Evolutionary conservation across 2,329 filamentous ascomycete species (phyloP), one percentile per base, ranked within the genome.

Genomic region (Xylaria sp.): DNA sequence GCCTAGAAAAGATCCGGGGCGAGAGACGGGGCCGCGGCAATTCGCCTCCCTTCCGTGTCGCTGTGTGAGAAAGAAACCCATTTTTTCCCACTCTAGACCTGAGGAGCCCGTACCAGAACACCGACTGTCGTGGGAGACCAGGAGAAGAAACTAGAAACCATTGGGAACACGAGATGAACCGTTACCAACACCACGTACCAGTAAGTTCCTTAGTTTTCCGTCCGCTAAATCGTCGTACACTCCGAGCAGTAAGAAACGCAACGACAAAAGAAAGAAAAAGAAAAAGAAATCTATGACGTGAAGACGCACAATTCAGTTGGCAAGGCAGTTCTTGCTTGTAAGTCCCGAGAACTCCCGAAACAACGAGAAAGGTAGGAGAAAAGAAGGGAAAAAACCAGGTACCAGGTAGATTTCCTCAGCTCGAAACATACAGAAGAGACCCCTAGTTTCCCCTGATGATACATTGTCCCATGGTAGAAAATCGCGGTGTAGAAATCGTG

Each of bases 291-390:
- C 55, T 51, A 52, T 54, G 45, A 48, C 44, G 46, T 49, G 42
- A 53, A 45, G 48, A 48, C 55, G 52, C 52, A 34, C 52, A 40
- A 49, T 50, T 45, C 37, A 50, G 39, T 47, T 48, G 58, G 50
- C 58, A 59, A 55, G 56, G 58, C 62, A 48, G 54, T 48, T 51
- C 45, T 44, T 52, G 48, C 58, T 52, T 49, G 50, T 48, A 21
- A 52, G 21, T n/a, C 45, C 54, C 47, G 16, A 42, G 44, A 61
- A 62, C 57, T 54, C 60, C 59, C 44, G 56, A 50, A 61, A 58
- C 22, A 41, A 53, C 41, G 48, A 47, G 56, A 39, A 57, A 41
- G 37, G 46, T 48, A 52, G 59, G 44, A 53, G 41, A 52, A 51
- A 49, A 55, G 49, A 39, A 47, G 46, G 52, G 50, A 34, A 4